Evolutionary conservation across 495 filamentous ascomycete species (phyloP).

Genomic region (Talaromyces nanjingensis): DNA sequence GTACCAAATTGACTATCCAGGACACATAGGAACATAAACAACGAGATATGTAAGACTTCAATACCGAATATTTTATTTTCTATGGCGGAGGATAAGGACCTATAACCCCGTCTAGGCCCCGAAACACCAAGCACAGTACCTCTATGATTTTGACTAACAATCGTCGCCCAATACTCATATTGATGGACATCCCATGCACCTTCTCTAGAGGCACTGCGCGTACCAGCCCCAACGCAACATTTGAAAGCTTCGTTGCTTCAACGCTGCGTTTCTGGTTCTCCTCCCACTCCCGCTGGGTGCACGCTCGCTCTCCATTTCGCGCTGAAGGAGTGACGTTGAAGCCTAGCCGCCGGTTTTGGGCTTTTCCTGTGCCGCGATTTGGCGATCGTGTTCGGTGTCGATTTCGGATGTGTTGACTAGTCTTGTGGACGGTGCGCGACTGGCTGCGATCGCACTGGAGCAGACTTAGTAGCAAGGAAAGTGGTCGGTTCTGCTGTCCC

Average conservation of each 20-base stretch:
- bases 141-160: slow-evolving; percentile 69
- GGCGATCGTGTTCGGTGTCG: slow-evolving; percentile 62
- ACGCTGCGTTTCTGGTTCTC: slow-evolving; percentile 71
- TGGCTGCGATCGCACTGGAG: slow-evolving; percentile 30
- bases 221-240: slow-evolving; percentile 32
- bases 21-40: background rate
- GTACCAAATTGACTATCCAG: background rate
- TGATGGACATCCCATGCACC: slow-evolving; percentile 82
- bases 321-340: slow-evolving; percentile 75
- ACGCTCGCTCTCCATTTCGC: slow-evolving; percentile 93
- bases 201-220: slow-evolving; percentile 47
- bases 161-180: slow-evolving; percentile 83
- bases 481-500: slow-evolving; percentile 33
- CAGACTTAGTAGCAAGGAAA: slow-evolving; percentile 48
- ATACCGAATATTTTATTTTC: background rate
- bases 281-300: slow-evolving; percentile 92
- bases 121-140: slow-evolving; percentile 60
- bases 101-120: slow-evolving; percentile 65
- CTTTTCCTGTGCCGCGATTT: slow-evolving; percentile 54
- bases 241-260: slow-evolving; percentile 43
- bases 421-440: slow-evolving; percentile 37
- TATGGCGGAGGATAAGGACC: slow-evolving; percentile 62
- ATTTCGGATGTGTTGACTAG: slow-evolving; percentile 60
- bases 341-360: slow-evolving; percentile 72
- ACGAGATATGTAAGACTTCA: background rate